Evolutionary conservation across 2,329 filamentous ascomycete genomes (phyloP), one percentile per base, ranked within the genome.

Genomic region (Xylariaceae sp.): DNA sequence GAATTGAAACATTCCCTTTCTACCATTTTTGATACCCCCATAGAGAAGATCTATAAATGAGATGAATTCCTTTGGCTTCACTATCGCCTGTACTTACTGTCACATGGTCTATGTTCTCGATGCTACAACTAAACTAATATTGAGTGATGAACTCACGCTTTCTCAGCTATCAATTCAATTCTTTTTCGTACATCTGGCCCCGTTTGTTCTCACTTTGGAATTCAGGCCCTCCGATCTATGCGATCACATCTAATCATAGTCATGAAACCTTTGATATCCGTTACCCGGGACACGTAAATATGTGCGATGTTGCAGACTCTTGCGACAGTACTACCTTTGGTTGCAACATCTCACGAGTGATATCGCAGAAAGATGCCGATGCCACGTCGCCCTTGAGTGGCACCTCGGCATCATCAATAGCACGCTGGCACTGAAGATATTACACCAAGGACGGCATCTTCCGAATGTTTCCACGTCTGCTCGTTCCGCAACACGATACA

Each of bases 1-100:
- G 39, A 42, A 49, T 8, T 17, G 55, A 53, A 11, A 50, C 49
- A 54, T 10, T 55, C 6, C 10, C 37, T 42, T 53, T 47, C 13
- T 58, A 58, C 60, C 60, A 44, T 4, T 51, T 55, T 58, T 62
- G 59, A 64, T 62, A 64, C 62, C 62, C 23, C 62, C 30, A 54
- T 45, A 58, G 48, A 55, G 30, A 45, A 55, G 54, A 35, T 30
- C 23, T 30, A 55, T 34, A 17, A 45, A 52, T 39, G 13, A 35
- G 5, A 23, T 23, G 34, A 4, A 55, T 52, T 50, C 47, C 51
- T 51, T 49, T 55, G 54, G 18, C 11, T 59, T 59, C 4, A 23
- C 44, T 47, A 30, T 30, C 23, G 23, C 39, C 4, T 30, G 15
- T 13, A 8, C 30, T 50, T 30, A 53, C n/a, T 17, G 13, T 13